These are phyloP conservation scores for Cafeteria roenbergensis DNA, from an alignment of 108 stramenopile genomes.

Conservation along the genomic window DNA sequence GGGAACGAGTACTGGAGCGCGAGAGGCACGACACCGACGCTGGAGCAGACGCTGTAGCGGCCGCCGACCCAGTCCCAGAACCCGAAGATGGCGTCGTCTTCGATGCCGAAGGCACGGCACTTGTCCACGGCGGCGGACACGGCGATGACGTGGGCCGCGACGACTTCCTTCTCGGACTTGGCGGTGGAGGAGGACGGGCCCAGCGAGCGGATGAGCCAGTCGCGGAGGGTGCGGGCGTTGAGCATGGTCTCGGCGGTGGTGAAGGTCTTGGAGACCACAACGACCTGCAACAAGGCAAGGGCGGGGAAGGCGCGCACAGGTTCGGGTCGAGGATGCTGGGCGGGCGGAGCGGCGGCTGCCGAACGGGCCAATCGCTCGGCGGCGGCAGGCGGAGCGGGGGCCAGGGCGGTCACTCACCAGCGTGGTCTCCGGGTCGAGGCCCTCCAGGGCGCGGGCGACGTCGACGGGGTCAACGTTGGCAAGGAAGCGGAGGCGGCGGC, in stretches of 20 bases:
- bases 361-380: background rate
- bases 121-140: conserved; percentile 19
- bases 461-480: conserved; percentile 98
- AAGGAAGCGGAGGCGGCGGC: conserved; percentile 77
- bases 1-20: conserved; percentile 65
- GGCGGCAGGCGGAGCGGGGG: too few species aligned
- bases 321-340: too few species aligned
- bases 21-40: conserved; percentile 65
- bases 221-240: conserved; percentile 84
- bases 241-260: conserved; percentile 99
- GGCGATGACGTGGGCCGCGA: conserved; percentile 88
- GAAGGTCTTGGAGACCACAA: conserved; percentile 96
- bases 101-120: conserved; percentile 65
- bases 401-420: too few species aligned
- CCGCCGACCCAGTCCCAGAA: conserved; percentile 96
- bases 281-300: conserved; percentile 75
- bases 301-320: too few species aligned
- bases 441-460: conserved; percentile 77
- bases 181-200: conserved; percentile 49
- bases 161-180: conserved; percentile 58
- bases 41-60: conserved; percentile 58
- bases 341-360: background rate
- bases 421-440: conserved; percentile 69
- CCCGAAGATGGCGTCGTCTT: conserved; percentile 67
- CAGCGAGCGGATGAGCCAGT: conserved; percentile 92